Conservation (phyloP, 768 basidiomycete species). For the Phylloporus sp. region DNA sequence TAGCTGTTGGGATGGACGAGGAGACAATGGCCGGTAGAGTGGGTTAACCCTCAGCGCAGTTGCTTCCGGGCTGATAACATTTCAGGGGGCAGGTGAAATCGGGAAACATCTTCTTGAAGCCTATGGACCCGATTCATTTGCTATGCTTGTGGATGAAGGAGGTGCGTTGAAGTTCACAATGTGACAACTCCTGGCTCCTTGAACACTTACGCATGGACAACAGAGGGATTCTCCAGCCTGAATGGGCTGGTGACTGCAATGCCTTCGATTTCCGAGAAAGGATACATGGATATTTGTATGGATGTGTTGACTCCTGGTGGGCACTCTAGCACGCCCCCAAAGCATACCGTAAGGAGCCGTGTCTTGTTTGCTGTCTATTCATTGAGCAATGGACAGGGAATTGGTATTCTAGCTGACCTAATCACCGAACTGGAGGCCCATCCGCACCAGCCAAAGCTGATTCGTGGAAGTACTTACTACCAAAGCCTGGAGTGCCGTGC, state of each 20-base stretch:
- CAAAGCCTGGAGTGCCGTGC: constrained; percentile 36
- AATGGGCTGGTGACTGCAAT: constrained; percentile 32
- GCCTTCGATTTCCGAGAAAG: constrained; percentile 39
- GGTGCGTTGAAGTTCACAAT: constrained; percentile 28
- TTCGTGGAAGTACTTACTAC: background rate
- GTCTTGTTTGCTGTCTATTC: background rate
- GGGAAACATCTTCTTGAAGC: constrained; percentile 36
- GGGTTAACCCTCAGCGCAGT: too few species aligned
- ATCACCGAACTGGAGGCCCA: constrained; percentile 45
- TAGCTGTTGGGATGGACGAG: constrained; percentile 43
- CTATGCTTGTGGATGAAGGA: constrained; percentile 58
- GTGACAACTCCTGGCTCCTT: background rate
- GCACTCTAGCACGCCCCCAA: constrained; percentile 51
- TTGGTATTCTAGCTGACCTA: constrained; percentile 31
- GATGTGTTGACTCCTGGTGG: constrained; percentile 47
- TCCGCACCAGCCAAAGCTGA: constrained; percentile 21
- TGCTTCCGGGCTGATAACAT: background rate
- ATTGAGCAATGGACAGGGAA: background rate
- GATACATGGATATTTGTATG: constrained; percentile 40
- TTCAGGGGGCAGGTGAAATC: constrained; percentile 41
- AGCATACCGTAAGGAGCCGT: constrained; percentile 36
- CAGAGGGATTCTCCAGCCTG: constrained; percentile 28
- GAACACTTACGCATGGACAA: background rate
- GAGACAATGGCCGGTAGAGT: constrained; percentile 36
- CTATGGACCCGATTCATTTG: constrained; percentile 46